Evolutionary conservation across 2,329 filamentous ascomycete genomes (phyloP), one percentile per base, ranked within the genome.

Genomic region (Cercospora sp.): DNA sequence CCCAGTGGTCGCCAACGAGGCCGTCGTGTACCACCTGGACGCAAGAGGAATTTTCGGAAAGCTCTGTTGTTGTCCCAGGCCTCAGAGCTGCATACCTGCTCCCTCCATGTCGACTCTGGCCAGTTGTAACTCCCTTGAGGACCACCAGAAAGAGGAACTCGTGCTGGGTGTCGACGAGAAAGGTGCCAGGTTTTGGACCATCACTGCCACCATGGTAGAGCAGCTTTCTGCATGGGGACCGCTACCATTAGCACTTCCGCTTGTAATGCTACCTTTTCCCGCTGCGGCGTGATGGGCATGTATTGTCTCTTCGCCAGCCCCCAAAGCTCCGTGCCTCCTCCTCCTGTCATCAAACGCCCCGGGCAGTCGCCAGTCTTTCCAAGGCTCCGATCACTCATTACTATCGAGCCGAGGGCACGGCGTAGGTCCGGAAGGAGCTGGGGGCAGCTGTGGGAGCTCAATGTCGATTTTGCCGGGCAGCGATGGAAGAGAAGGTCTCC

Each of bases 271-370:
- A 3, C 16, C 36, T 39, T 8, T 39, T 16, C 12, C 36, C 8
- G 1, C 16, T 8, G 36, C n/a, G 36, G 13, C 6, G 6, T 39
- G 3, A n/a, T 5, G 13, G 13, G 3, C 6, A 39, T 3, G 3
- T 39, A 13, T 16, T 39, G 36, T n/a, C 36, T 2, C 36, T 39
- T 39, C 6, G 16, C 16, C 16, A n/a, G 36, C 36, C n/a, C 36
- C 16, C 36, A n/a, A 39, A 39, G 0, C 36, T n/a, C 0, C 6
- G 36, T n/a, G 0, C 16, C 6, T 39, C 36, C 36, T 39, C 16
- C 36, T 2, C 1, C 36, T 2, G 36, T 3, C 5, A 2, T 8
- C 3, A 1, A 39, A 8, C 16, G 1, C 2, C 0, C 36, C n/a
- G 6, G 16, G 36, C 6, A 39, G 2, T 3, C 36, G n/a, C n/a